Evolutionary conservation across 2,329 filamentous ascomycete species (phyloP).

Genomic region (Escovopsis weberi): DNA sequence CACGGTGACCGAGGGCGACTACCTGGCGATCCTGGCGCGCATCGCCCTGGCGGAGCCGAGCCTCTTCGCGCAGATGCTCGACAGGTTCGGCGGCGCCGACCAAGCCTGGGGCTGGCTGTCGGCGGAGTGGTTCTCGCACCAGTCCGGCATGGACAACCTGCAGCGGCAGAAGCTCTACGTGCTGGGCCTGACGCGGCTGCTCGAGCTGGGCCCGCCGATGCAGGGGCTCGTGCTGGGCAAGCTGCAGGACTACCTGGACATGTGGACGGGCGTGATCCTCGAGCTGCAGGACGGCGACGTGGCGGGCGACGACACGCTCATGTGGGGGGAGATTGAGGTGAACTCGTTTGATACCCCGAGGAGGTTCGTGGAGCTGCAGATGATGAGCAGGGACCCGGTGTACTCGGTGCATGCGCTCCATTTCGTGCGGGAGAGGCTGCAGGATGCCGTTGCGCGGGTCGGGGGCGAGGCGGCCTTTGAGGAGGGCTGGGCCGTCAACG

Average conservation of each 20-base stretch:
- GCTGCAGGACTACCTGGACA: slow-evolving; percentile 58
- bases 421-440: slow-evolving; percentile 50
- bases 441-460: slow-evolving; percentile 39
- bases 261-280: slow-evolving; percentile 58
- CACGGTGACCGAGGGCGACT: slow-evolving; percentile 67
- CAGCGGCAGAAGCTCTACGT: slow-evolving; percentile 57
- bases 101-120: slow-evolving; percentile 46
- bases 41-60: slow-evolving; percentile 59
- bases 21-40: slow-evolving; percentile 69
- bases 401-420: slow-evolving; percentile 48
- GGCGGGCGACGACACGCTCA: slow-evolving; percentile 35
- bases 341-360: slow-evolving; percentile 43
- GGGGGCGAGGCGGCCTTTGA: slow-evolving; percentile 55
- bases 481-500: slow-evolving; percentile 55
- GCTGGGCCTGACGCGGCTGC: slow-evolving; percentile 55
- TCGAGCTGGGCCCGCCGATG: slow-evolving; percentile 46
- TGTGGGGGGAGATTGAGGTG: slow-evolving; percentile 27
- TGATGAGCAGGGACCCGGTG: slow-evolving; percentile 48
- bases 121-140: slow-evolving; percentile 51
- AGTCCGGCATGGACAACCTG: slow-evolving; percentile 52
- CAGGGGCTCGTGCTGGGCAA: slow-evolving; percentile 42
- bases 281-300: slow-evolving; percentile 49
- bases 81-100: slow-evolving; percentile 29
- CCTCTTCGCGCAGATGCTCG: slow-evolving; percentile 47
- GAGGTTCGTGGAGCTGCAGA: slow-evolving; percentile 35